Base-by-base conservation (phyloP, 371 early-diverging fungal species). In the Syncephalastrum monosporum region DNA sequence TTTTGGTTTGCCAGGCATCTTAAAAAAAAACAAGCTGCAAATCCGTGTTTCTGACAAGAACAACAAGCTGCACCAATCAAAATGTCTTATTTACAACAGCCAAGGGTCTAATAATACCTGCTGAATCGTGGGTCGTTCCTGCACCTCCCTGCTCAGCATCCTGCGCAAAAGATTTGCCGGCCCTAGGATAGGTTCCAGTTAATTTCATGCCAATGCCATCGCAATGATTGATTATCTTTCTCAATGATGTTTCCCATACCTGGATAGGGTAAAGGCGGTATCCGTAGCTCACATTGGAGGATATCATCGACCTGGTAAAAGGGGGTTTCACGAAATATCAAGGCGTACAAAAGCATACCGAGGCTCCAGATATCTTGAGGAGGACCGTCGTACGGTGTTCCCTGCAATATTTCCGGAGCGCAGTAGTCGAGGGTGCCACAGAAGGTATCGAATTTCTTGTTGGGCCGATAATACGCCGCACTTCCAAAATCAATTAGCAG, bases 351-450 rank as follows among this genome's bases (percentile, higher is more conserved):
- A 33, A 94, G 73, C 43, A 91, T 85, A 0, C 93, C 94, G 3
- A 90, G 64, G 19, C 91, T 85, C 91, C 93, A 95, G 46, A 90
- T 84, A 63, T 95, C 95, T 60, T 90, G 92, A 24, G 88, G 88
- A 42, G 81, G 82, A 0, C 90, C 90, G 48, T 82, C 78, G 60
- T 91, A 91, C 44, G 80, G 71, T 55, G 80, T 75, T 17, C 91
- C 91, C 17, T 80, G 74, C 45, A 90, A 56, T 1, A 90, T 75
- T 63, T 91, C 91, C 2, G 91, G 90, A 0, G 91, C 85, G 49
- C 86, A 87, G 64, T 88, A 91, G 38, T 87, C 88, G 44, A 88
- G 60, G 0, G 90, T 91, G 1, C 91, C 91, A 45, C 81, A 81
- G 62, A 90, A 90, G 3, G 89, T 88, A 55, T 86, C 84, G 69